Evolutionary conservation across 2,329 filamentous ascomycete genomes (phyloP), one percentile per base, ranked within the genome.

Genomic region (Sporothrix luriei): DNA sequence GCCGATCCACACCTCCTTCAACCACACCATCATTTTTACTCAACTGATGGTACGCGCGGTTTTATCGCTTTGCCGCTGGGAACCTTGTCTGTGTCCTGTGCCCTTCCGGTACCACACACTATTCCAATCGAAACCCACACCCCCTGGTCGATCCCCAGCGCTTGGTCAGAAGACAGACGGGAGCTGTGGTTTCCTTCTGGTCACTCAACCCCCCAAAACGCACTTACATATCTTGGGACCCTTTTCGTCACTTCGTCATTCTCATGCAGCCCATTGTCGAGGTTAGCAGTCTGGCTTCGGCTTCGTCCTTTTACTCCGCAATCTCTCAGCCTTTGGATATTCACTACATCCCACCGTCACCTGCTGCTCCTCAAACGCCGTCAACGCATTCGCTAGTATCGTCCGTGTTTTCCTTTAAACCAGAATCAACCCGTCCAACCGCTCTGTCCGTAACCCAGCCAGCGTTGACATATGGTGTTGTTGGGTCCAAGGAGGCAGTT

Each of bases 261-360:
- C 40, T 70, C 69, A 81, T 81, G 78, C 76, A 84, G 72, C 85
- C 86, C 64, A 82, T 83, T 73, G 76, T 88, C 73, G 83, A 87
- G 76, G 93, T 97, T 76, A 89, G 88, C 71, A 89, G 94, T 78
- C 87, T 97, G 68, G 87, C 92, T 68, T 88, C 89, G 48, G 91
- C 93, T 3, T 88, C 90, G 65, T 95, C 92, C 9, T 97, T 96
- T 82, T 97, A 93, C 79, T 87, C 93, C 26, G 87, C 91, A 72
- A 85, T 93, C 73, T 84, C 92, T 9, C 91, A 94, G 74, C 90
- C 92, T 3, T 84, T 97, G 26, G 91, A 91, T 49, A 88, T 96
- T 72, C 85, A 85, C 71, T 96, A 89, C 77, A 84, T 92, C 72
- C 80, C 79, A 65, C 76, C 80, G 59, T 29, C 54, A 19, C 62